These are phyloP conservation scores for Hansenula sp. DNA, from an alignment of 1,139 yeast species.

Conservation along the genomic window DNA sequence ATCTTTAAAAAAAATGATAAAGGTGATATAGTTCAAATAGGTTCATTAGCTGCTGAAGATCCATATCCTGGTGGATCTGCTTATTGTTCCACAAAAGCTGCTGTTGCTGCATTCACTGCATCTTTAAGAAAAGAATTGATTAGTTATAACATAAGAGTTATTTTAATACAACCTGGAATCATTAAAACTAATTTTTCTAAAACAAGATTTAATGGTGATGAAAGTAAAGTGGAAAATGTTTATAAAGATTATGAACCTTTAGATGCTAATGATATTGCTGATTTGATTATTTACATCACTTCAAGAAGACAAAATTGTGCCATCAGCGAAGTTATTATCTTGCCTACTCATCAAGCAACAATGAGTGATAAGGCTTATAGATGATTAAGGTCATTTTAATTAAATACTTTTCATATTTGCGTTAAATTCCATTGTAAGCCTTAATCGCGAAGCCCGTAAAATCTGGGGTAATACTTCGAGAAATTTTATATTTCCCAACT, in stretches of 20 bases:
- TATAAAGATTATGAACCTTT: slow-evolving; percentile 62
- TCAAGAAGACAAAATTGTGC: slow-evolving; percentile 63
- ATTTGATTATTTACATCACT: slow-evolving; percentile 54
- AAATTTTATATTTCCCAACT: background rate
- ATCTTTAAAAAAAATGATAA: slow-evolving; percentile 36
- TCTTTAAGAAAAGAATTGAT: slow-evolving; percentile 66
- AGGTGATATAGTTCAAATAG: slow-evolving; percentile 68
- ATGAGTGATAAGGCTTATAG: slow-evolving; percentile 22
- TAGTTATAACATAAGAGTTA: slow-evolving; percentile 56
- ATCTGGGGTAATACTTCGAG: slow-evolving; percentile 1
- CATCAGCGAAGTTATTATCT: slow-evolving; percentile 62
- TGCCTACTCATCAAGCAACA: slow-evolving; percentile 62
- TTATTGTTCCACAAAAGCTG: slow-evolving; percentile 73
- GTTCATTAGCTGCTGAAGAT: slow-evolving; percentile 75
- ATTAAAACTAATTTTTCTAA: slow-evolving; percentile 72
- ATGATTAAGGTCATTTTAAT: background rate
- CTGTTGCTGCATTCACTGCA: slow-evolving; percentile 59
- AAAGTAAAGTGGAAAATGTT: slow-evolving; percentile 55
- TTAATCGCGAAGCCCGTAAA: background rate
- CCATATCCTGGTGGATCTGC: slow-evolving; percentile 75
- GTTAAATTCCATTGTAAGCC: background rate
- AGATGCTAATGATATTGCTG: slow-evolving; percentile 65
- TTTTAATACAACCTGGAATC: slow-evolving; percentile 73
- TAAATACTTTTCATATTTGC: background rate
- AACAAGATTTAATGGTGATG: slow-evolving; percentile 67